Evolutionary conservation across 345 rosid genomes (phyloP).

Genomic region (Hypericum androsaemum): DNA sequence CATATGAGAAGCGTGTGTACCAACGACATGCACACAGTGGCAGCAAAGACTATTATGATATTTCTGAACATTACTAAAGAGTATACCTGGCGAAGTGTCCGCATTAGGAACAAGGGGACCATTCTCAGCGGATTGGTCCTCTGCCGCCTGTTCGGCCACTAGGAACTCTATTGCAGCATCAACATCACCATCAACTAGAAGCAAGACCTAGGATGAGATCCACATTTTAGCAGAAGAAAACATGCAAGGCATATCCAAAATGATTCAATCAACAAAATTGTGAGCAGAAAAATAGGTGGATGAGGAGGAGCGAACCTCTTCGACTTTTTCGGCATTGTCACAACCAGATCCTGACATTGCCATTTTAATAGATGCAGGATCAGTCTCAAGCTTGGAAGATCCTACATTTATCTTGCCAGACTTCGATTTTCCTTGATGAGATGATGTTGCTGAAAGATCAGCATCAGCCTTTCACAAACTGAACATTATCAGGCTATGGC

Average conservation of each 20-base stretch:
- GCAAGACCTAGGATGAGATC: conserved; percentile 41
- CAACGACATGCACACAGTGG: too few relatives aligned
- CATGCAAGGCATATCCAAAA: conserved; percentile 5
- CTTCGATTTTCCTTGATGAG: conserved; percentile 51
- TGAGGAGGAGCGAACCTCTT: conserved; percentile 37
- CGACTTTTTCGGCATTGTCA: conserved; percentile 50
- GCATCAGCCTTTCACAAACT: conserved; percentile 79
- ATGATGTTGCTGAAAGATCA: conserved; percentile 63
- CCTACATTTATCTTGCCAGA: conserved; percentile 38
- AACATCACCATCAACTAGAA: conserved; percentile 66
- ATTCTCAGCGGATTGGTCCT: conserved; percentile 23
- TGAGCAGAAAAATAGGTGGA: too few relatives aligned
- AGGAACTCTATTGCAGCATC: conserved; percentile 81
- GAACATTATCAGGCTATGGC: conserved; percentile 34
- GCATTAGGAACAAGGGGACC: conserved; percentile 19
- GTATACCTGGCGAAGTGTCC: conserved; percentile 45
- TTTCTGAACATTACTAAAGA: conserved; percentile 22
- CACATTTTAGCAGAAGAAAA: conserved; percentile 10
- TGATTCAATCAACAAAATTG: neutral
- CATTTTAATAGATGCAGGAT: conserved; percentile 52
- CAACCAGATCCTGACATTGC: conserved; percentile 79
- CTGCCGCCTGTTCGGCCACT: conserved; percentile 52
- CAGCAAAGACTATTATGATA: neutral
- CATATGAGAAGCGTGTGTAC: too few relatives aligned
- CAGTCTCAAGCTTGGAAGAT: conserved; percentile 20